These are phyloP conservation scores for Cytospora chrysosperma DNA, from an alignment of 2,329 filamentous ascomycete species.

Conservation along the genomic window DNA sequence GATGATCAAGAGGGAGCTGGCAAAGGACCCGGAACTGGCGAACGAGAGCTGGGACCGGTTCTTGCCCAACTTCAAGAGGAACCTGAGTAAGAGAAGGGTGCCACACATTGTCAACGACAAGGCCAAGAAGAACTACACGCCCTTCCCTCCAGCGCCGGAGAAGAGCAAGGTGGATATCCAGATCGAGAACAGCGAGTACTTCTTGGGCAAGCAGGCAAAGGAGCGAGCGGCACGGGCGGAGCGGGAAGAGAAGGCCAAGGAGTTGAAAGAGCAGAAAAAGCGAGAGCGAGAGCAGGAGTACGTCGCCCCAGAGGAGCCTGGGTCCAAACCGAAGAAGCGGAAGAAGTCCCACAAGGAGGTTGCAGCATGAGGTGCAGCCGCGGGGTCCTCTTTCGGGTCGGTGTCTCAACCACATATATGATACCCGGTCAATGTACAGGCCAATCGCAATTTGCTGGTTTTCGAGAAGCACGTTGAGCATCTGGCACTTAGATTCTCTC, in stretches of 20 bases:
- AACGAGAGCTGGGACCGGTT: constrained; percentile 95
- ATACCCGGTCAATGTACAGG: constrained; percentile 23
- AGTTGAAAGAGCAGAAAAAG: constrained; percentile 85
- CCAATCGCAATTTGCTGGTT: constrained; percentile 18
- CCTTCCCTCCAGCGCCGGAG: constrained; percentile 93
- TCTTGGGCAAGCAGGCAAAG: constrained; percentile 89
- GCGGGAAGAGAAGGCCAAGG: constrained; percentile 78
- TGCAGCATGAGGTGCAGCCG: constrained; percentile 19
- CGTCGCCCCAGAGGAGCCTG: constrained; percentile 77
- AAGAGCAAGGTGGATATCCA: constrained; percentile 99
- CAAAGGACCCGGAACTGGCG: constrained; percentile 76
- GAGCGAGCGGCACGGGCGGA: constrained; percentile 78
- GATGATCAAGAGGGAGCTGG: constrained; percentile 80
- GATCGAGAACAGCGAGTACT: constrained; percentile 98
- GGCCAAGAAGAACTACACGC: constrained; percentile 89
- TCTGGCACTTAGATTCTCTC: not conserved
- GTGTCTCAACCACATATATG: constrained; percentile 11
- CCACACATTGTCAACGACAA: constrained; percentile 91
- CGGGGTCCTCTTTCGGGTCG: not conserved
- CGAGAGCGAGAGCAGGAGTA: constrained; percentile 84
- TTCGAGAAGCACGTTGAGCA: constrained; percentile 1
- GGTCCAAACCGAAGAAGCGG: constrained; percentile 62
- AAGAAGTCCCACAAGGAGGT: constrained; percentile 51
- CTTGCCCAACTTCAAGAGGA: constrained; percentile 93
- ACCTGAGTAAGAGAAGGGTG: constrained; percentile 76